Percentiles rank a stretch among this genome's conserved stretches.
Conservation (phyloP, 106 monocot species). For the Allium cepa region DNA sequence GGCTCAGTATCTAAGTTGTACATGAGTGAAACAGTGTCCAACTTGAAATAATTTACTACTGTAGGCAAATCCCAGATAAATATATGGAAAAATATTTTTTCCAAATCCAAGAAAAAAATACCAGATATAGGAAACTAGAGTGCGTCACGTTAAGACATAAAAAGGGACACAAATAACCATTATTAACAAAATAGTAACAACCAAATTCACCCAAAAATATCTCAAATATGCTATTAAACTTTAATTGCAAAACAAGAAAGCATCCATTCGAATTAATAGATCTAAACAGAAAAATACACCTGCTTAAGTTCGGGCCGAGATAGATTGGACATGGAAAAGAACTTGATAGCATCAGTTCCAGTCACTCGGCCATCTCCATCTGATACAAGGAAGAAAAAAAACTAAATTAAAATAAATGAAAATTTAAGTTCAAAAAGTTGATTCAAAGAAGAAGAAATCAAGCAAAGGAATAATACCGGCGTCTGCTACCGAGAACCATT, state of each 20-base stretch:
- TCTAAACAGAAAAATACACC: slow-evolving; percentile 13
- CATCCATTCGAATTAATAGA: background rate
- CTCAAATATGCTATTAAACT: background rate
- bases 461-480: slow-evolving; percentile 26
- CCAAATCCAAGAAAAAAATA: background rate
- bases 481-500: slow-evolving; percentile 77
- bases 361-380: slow-evolving; percentile 60
- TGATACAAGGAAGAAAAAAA: background rate
- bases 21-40: no score
- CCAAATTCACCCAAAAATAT: background rate
- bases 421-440: background rate
- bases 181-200: background rate
- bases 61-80: no score
- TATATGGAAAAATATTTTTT: no score
- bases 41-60: no score
- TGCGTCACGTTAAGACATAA: background rate
- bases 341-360: slow-evolving; percentile 46
- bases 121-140: background rate
- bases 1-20: no score
- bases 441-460: background rate
- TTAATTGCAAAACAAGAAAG: background rate
- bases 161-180: background rate
- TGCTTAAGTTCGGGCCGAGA: slow-evolving; percentile 56
- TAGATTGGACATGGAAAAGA: slow-evolving; percentile 59
- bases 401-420: background rate